These are phyloP conservation scores for Fusarium hainanense DNA, from an alignment of 2,329 filamentous ascomycete genomes.

Conservation along the genomic window DNA sequence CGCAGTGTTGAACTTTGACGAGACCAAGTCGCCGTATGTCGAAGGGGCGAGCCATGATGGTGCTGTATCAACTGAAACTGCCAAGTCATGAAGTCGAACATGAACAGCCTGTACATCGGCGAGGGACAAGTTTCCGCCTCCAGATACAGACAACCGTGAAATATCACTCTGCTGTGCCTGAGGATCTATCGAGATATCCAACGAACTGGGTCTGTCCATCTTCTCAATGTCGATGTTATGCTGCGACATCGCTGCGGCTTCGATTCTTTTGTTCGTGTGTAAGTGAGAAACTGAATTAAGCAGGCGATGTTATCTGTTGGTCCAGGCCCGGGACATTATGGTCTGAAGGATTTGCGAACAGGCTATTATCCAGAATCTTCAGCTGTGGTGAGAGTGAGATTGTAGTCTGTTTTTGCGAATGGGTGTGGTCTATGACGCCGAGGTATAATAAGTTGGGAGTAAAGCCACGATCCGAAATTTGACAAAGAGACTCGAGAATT, in stretches of 20 bases:
- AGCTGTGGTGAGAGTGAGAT: not conserved
- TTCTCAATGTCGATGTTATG: slow-evolving; percentile 47
- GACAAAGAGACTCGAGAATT: not conserved
- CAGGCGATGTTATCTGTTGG: slow-evolving; percentile 22
- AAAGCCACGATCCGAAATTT: slow-evolving; percentile 5
- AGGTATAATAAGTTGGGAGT: not conserved
- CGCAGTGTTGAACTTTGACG: slow-evolving; percentile 51
- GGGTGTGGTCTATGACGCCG: slow-evolving; percentile 27
- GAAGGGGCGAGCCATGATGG: slow-evolving; percentile 63
- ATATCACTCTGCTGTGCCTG: slow-evolving; percentile 17
- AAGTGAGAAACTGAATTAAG: not conserved
- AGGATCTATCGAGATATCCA: slow-evolving; percentile 47
- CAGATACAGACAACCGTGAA: slow-evolving; percentile 47
- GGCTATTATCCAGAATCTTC: slow-evolving; percentile 1
- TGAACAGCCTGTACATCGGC: slow-evolving; percentile 67
- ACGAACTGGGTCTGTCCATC: slow-evolving; percentile 49
- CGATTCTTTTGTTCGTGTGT: slow-evolving; percentile 1
- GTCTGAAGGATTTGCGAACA: not conserved
- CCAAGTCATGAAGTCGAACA: slow-evolving; percentile 64
- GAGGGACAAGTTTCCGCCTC: slow-evolving; percentile 55
- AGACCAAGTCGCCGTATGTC: slow-evolving; percentile 58
- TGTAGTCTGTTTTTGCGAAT: not conserved
- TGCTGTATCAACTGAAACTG: slow-evolving; percentile 68
- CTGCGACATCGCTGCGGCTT: slow-evolving; percentile 23
- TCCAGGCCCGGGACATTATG: slow-evolving; percentile 31